Evolutionary conservation across 1,139 yeast species (phyloP).

Genomic region (Kluyveromyces sp.): DNA sequence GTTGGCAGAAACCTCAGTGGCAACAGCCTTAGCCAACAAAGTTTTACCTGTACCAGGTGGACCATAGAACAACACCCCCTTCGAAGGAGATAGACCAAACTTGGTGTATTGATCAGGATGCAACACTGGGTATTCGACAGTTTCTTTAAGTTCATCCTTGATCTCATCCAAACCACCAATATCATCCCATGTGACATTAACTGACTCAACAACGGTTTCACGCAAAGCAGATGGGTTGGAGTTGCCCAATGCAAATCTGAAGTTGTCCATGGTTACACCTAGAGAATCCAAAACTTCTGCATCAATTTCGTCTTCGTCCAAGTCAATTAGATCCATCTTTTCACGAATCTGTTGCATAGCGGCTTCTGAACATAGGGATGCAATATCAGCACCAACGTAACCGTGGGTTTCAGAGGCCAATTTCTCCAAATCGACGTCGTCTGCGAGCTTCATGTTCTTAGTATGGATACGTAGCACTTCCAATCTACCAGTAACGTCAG

Average conservation of each 20-base stretch:
- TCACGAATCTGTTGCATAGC: constrained; percentile 98
- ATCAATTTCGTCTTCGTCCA: constrained; percentile 93
- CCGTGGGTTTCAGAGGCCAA: constrained; percentile 93
- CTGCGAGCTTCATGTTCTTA: constrained; percentile 94
- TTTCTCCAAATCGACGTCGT: constrained; percentile 90
- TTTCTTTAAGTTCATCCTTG: constrained; percentile 94
- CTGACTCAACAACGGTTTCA: constrained; percentile 98
- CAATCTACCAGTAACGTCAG: constrained; percentile 97
- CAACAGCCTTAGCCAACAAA: constrained; percentile 93
- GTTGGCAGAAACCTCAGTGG: constrained; percentile 95
- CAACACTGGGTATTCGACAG: constrained; percentile 96
- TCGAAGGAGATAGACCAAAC: constrained; percentile 94
- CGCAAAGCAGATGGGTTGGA: constrained; percentile 98
- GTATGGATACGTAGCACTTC: constrained; percentile 92
- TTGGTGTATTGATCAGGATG: constrained; percentile 98
- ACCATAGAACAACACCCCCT: constrained; percentile 97
- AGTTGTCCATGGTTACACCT: constrained; percentile 98
- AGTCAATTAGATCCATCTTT: constrained; percentile 96
- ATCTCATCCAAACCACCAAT: constrained; percentile 92
- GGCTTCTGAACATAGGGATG: constrained; percentile 96
- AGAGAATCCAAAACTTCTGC: constrained; percentile 94
- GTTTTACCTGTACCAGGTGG: constrained; percentile 99
- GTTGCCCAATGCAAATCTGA: constrained; percentile 94
- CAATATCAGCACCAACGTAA: constrained; percentile 94
- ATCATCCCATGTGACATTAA: constrained; percentile 84